Percentiles rank a stretch among this genome's conserved stretches.
Conservation (phyloP, 352 stramenopile species). For the Globisporangium emineosum region DNA sequence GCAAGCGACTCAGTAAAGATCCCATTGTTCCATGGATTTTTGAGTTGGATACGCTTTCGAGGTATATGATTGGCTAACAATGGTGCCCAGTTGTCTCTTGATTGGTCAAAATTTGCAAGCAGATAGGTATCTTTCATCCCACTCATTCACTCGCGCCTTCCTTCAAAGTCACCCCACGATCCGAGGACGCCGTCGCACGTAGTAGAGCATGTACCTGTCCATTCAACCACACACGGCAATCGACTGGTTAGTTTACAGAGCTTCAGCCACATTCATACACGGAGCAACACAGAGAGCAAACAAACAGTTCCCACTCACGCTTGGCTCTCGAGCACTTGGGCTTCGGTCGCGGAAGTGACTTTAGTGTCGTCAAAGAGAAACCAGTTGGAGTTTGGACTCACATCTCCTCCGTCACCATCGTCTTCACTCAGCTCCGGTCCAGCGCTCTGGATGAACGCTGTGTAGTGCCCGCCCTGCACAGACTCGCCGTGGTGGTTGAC, state of each 20-base stretch:
- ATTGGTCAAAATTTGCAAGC: background rate
- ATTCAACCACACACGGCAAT: background rate
- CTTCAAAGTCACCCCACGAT: slow-evolving; percentile 1
- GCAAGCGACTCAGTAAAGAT: background rate
- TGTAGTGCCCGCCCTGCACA: slow-evolving; percentile 73
- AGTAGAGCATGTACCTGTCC: slow-evolving; percentile 25
- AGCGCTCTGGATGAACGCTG: slow-evolving; percentile 34
- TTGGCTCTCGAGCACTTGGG: slow-evolving; percentile 46
- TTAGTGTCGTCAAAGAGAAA: slow-evolving; percentile 60
- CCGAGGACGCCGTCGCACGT: slow-evolving; percentile 17
- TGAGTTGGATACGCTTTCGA: slow-evolving; percentile 3
- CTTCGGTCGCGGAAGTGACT: slow-evolving; percentile 32
- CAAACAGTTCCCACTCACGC: slow-evolving; percentile 48
- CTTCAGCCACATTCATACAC: no score
- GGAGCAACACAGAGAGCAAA: background rate
- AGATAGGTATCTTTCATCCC: background rate
- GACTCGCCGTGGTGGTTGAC: slow-evolving; percentile 69
- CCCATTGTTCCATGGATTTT: background rate
- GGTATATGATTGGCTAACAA: background rate
- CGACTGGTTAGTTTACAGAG: background rate
- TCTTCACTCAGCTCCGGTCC: slow-evolving; percentile 17
- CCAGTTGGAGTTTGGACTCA: slow-evolving; percentile 31
- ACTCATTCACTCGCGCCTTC: no score
- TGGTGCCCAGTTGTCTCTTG: background rate
- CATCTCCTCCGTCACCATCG: background rate